Evolutionary conservation across 352 stramenopile genomes (phyloP), one percentile per base, ranked within the genome.

Genomic region (Phytophthora agathidicida): DNA sequence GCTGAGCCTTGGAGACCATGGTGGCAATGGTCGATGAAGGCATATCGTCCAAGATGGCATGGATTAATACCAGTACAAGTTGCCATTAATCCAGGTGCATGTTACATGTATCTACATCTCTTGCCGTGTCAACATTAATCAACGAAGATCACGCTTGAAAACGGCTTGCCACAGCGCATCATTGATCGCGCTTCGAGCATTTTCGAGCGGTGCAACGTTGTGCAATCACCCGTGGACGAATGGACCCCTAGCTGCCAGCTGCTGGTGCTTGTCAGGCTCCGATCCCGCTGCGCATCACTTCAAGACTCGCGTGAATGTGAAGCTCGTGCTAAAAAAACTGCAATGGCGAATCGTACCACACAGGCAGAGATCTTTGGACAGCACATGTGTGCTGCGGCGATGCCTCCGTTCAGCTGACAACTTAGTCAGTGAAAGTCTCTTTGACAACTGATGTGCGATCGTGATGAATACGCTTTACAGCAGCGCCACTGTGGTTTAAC

Each of bases 141-240:
- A 17, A n/a, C 28, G 36, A 32, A 17, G 43, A 50, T 50, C 43
- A 50, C 30, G 31, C 6, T 13, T 16, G 7, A 16, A 37, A 13
- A 17, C 31, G 31, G 26, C 24, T 50, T 50, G 43, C 27, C 26
- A 16, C 6, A n/a, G 20, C 28, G 7, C 2, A 49, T 33, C 7
- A 9, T 30, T 45, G 51, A 49, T 13, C n/a, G 35, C 26, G 30
- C 39, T 38, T 50, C 38, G 46, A 53, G 20, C 45, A 58, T 53
- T 39, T 3, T 32, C 14, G 9, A 37, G 3, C 2, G n/a, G 46
- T 51, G 14, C 46, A 35, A 59, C 38, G 57, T 60, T 66, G 41
- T 66, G 57, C 49, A 66, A 66, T 66, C 57, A 49, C 33, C n/a
- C 33, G 57, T 61, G 57, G 42, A 66, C 49, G 49, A 66, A 60